phyloP scores from a whole-genome alignment of 176 grass and related monocot genomes.

The Zea luxurians region DNA sequence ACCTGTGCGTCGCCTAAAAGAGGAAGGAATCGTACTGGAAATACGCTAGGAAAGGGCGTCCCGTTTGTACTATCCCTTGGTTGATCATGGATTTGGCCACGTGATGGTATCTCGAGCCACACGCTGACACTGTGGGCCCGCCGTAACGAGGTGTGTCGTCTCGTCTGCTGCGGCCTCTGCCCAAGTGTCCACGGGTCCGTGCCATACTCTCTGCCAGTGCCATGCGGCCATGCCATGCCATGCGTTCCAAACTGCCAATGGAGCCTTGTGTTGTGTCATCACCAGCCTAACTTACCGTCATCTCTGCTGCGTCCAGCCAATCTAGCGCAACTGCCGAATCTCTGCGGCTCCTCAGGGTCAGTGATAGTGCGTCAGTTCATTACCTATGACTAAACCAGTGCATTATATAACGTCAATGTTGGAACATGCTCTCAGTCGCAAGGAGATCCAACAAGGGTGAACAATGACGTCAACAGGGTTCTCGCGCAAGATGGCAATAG shows the following conservation, averaged over 20 bases:
- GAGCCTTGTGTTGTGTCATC: not conserved
- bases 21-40: conserved; percentile 36
- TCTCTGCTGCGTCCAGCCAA: conserved; percentile 14
- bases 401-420: too few relatives aligned
- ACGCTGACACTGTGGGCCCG: not conserved
- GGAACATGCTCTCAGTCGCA: too few relatives aligned
- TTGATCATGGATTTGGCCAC: conserved; percentile 15
- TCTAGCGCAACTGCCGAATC: conserved; percentile 9
- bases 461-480: too few relatives aligned
- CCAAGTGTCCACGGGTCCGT: not conserved
- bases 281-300: not conserved
- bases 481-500: too few relatives aligned
- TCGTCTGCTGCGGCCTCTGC: not conserved
- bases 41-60: not conserved
- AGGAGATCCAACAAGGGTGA: too few relatives aligned
- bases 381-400: too few relatives aligned
- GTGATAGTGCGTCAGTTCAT: too few relatives aligned
- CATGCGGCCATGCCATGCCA: conserved; percentile 26
- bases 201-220: not conserved
- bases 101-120: not conserved
- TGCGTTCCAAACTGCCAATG: conserved; percentile 25
- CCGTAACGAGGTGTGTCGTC: not conserved
- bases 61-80: not conserved
- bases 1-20: conserved; percentile 20
- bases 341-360: not conserved